Conservation (phyloP, 495 filamentous ascomycete genomes). For the Xylaria longipes region DNA sequence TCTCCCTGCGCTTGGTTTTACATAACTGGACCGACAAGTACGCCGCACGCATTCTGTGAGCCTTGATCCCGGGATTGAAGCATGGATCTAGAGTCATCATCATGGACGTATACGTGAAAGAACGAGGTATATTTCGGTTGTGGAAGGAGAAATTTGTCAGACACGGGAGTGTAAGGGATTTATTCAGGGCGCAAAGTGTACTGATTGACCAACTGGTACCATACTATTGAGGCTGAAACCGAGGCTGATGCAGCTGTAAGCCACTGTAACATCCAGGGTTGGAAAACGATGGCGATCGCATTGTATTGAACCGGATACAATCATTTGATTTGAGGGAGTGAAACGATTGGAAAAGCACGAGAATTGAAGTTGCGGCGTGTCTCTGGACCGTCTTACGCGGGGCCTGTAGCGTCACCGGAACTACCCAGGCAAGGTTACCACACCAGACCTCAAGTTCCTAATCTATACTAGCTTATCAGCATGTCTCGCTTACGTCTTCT, state of each 20-base stretch:
- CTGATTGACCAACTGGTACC: background rate
- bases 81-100: slow-evolving; percentile 11
- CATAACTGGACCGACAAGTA: slow-evolving; percentile 56
- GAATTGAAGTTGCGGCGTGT: slow-evolving; percentile 10
- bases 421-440: background rate
- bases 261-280: background rate
- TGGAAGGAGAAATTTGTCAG: background rate
- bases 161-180: background rate
- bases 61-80: slow-evolving; percentile 40
- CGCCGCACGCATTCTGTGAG: slow-evolving; percentile 46
- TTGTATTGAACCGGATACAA: background rate
- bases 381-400: slow-evolving; percentile 16
- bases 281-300: background rate
- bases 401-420: background rate
- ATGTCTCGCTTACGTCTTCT: slow-evolving; percentile 8
- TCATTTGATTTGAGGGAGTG: background rate
- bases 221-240: background rate
- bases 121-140: background rate
- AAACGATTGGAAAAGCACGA: background rate
- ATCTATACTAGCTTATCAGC: background rate
- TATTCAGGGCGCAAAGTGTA: background rate
- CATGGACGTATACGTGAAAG: background rate
- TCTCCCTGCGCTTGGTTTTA: slow-evolving; percentile 56
- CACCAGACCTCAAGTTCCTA: background rate
- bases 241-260: slow-evolving; percentile 12